These are phyloP conservation scores for Tolypocladium sp. DNA, from an alignment of 2,329 filamentous ascomycete species.

Conservation along the genomic window DNA sequence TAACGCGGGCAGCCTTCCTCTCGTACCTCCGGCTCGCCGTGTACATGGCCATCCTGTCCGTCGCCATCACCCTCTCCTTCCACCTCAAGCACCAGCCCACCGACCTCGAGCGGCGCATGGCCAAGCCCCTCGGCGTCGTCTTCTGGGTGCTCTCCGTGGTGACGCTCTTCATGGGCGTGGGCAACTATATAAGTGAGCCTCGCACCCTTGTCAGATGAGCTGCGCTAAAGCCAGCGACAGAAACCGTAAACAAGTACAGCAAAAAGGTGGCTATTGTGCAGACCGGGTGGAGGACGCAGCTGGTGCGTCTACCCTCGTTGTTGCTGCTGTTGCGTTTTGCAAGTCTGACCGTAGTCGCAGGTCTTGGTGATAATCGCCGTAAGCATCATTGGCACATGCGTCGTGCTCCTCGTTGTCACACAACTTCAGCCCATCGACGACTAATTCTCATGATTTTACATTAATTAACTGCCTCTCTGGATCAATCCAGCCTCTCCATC, in stretches of 20 bases:
- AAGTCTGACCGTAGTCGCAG: constrained; percentile 23
- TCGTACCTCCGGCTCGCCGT: constrained; percentile 84
- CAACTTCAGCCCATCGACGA: constrained; percentile 12
- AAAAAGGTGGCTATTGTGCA: constrained; percentile 76
- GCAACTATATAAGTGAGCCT: constrained; percentile 70
- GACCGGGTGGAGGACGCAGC: constrained; percentile 85
- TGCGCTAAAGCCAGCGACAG: constrained; percentile 19
- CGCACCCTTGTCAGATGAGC: not conserved
- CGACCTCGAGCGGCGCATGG: constrained; percentile 62
- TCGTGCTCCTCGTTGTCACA: constrained; percentile 49
- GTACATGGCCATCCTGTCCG: constrained; percentile 82
- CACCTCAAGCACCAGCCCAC: constrained; percentile 72
- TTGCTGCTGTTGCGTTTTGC: not conserved
- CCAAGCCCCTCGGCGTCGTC: constrained; percentile 73
- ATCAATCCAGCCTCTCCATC: not conserved
- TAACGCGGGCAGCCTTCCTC: constrained; percentile 52
- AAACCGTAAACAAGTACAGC: constrained; percentile 72
- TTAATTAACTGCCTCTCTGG: not conserved
- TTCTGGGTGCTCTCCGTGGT: constrained; percentile 78
- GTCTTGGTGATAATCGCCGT: constrained; percentile 52
- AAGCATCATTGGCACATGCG: constrained; percentile 56
- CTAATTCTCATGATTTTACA: not conserved
- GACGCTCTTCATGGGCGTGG: constrained; percentile 69
- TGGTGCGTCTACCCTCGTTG: constrained; percentile 39
- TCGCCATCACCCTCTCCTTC: constrained; percentile 89